Conservation (phyloP, 225 moss, liverwort and hornwort genomes). For the Sphagnum tenellum region DNA sequence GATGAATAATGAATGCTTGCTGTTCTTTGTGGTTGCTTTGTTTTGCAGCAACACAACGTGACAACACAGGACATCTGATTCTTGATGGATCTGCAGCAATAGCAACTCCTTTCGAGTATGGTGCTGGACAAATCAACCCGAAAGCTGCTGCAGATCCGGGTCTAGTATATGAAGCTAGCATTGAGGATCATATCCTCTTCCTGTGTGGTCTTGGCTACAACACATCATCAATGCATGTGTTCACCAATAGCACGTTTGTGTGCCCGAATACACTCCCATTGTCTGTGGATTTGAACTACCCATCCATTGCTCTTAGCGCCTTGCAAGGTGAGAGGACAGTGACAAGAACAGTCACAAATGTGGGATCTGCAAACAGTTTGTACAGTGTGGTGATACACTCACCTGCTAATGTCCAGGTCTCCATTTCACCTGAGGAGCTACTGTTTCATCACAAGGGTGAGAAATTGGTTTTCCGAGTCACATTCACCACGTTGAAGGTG, state of each 20-base stretch:
- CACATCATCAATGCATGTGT: slow-evolving; percentile 7
- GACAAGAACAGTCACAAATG: slow-evolving; percentile 45
- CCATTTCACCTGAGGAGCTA: slow-evolving; percentile 19
- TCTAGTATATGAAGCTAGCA: slow-evolving; percentile 34
- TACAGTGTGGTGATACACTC: slow-evolving; percentile 22
- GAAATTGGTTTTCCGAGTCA: slow-evolving; percentile 25
- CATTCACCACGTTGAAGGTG: slow-evolving; percentile 6
- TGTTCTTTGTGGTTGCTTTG: too few species aligned
- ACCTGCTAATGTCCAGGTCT: slow-evolving; percentile 21
- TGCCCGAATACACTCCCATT: slow-evolving; percentile 25
- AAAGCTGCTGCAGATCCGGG: slow-evolving; percentile 42
- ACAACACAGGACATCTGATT: slow-evolving; percentile 15
- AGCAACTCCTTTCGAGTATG: slow-evolving; percentile 31
- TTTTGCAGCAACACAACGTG: slow-evolving; percentile 18
- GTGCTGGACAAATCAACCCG: slow-evolving; percentile 51
- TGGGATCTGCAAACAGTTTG: slow-evolving; percentile 23
- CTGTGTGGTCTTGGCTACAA: slow-evolving; percentile 47
- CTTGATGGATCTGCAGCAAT: slow-evolving; percentile 10
- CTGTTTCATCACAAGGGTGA: slow-evolving; percentile 16
- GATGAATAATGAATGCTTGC: too few species aligned
- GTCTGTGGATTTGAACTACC: slow-evolving; percentile 51
- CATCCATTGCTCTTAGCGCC: slow-evolving; percentile 33
- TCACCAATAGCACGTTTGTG: slow-evolving; percentile 11
- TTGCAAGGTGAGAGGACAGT: slow-evolving; percentile 14
- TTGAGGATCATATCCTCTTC: slow-evolving; percentile 30